Evolutionary conservation across 441 rosid genomes (phyloP), one percentile per base, ranked within the genome.

Genomic region (Pelargonium fulgidum): DNA sequence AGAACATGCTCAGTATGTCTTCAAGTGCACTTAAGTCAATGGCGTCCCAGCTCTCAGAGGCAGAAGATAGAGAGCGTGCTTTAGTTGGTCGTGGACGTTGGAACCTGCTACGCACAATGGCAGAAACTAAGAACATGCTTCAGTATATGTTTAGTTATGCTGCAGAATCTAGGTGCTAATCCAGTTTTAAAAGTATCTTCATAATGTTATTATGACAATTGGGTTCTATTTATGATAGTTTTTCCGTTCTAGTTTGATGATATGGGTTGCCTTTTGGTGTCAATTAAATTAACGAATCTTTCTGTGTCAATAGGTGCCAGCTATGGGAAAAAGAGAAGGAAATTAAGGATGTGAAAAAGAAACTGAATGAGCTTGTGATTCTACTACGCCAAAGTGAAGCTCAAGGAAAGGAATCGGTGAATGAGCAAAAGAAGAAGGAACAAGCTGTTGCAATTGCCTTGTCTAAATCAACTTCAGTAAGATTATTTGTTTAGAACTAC

Each of bases 41-140:
- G 93, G 86, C 85, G 71, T 85, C 91, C 62, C 93, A 88, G 78
- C 84, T 88, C 69, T 86, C 85, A 22, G 93, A 83, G 77, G 89
- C 89, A 80, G 87, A 86, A 80, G 88, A 85, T 75, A 82, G 77
- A 72, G 93, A 86, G 76, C 84, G 81, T 64, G 78, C 77, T 66
- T 67, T 83, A 66, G 75, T 76, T 71, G 81, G 73, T 63, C 86
- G 85, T 72, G 81, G 87, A 64, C 81, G 85, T 29, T 88, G 90
- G 93, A 88, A 83, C 65, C 81, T 78, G 58, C 44, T 86, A 68
- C 85, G 82, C 50, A 82, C 85, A 16, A 77, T 88, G 81, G 84
- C 74, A 69, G 87, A 88, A 69, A 90, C 93, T 65, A 86, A 86
- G 80, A 82, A 56, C 79, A 75, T 88, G 82, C 89, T 88, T 83